Conservation (phyloP, 495 filamentous ascomycete genomes). For the Cetradonia linearis region DNA sequence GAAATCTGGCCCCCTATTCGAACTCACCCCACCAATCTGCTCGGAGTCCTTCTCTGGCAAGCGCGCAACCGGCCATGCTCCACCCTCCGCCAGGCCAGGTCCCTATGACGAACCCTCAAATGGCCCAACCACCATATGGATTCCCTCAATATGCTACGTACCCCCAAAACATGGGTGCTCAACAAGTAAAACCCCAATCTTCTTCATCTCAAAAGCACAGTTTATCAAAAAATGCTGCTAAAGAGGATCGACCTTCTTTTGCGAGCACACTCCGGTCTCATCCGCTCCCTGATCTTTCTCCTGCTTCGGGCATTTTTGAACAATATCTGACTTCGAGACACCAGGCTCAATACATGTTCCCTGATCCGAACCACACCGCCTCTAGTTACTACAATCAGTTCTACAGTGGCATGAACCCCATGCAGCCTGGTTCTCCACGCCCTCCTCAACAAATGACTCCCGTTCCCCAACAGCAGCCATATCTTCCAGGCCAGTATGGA, state of each 20-base stretch:
- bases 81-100: slow-evolving; percentile 58
- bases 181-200: slow-evolving; percentile 59
- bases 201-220: slow-evolving; percentile 33
- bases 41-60: slow-evolving; percentile 63
- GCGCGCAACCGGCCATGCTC: slow-evolving; percentile 47
- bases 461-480: slow-evolving; percentile 38
- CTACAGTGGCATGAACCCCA: slow-evolving; percentile 23
- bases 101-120: slow-evolving; percentile 46
- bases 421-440: slow-evolving; percentile 42
- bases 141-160: slow-evolving; percentile 46
- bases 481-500: slow-evolving; percentile 41
- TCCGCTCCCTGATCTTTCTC: slow-evolving; percentile 49
- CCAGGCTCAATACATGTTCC: slow-evolving; percentile 41
- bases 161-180: slow-evolving; percentile 49
- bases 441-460: slow-evolving; percentile 45
- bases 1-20: slow-evolving; percentile 46
- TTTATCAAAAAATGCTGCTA: slow-evolving; percentile 23
- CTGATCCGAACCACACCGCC: slow-evolving; percentile 37
- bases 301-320: slow-evolving; percentile 61
- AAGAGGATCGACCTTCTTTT: slow-evolving; percentile 26
- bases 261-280: slow-evolving; percentile 32
- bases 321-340: slow-evolving; percentile 58
- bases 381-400: slow-evolving; percentile 29
- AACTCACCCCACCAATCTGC: slow-evolving; percentile 56
- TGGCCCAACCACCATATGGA: slow-evolving; percentile 26